Conservation (phyloP, 2,329 filamentous ascomycete species). For the Chalaropsis ovoidea region DNA sequence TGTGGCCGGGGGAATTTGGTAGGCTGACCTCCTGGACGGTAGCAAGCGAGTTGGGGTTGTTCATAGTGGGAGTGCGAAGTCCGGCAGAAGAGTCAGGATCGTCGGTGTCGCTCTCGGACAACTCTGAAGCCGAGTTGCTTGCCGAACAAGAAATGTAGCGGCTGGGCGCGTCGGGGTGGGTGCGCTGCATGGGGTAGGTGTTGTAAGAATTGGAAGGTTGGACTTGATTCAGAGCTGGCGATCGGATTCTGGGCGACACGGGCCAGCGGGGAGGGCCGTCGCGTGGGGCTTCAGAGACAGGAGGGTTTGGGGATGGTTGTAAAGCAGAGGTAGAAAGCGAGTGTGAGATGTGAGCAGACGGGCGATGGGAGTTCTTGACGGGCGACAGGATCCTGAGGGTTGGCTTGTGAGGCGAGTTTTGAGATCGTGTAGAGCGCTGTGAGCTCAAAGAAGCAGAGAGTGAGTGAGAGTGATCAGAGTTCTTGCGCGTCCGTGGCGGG, state of each 20-base stretch:
- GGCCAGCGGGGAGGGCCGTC: slow-evolving; percentile 54
- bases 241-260: slow-evolving; percentile 64
- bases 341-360: slow-evolving; percentile 45
- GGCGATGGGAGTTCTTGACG: background rate
- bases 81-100: slow-evolving; percentile 42
- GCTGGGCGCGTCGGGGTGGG: background rate
- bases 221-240: slow-evolving; percentile 35
- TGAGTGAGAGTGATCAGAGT: slow-evolving; percentile 34
- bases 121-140: slow-evolving; percentile 27
- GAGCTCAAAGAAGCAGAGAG: slow-evolving; percentile 25
- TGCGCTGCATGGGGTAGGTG: slow-evolving; percentile 17
- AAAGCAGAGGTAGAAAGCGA: slow-evolving; percentile 37
- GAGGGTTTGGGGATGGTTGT: background rate
- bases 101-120: slow-evolving; percentile 45
- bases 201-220: slow-evolving; percentile 15
- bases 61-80: slow-evolving; percentile 47
- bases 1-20: slow-evolving; percentile 54
- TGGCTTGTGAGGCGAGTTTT: slow-evolving; percentile 40
- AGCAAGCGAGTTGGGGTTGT: slow-evolving; percentile 56
- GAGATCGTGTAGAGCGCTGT: slow-evolving; percentile 51
- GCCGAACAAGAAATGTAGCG: slow-evolving; percentile 21
- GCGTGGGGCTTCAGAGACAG: slow-evolving; percentile 22
- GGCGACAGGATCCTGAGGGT: slow-evolving; percentile 33
- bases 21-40: slow-evolving; percentile 87
- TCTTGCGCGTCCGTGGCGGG: slow-evolving; percentile 51